These are phyloP conservation scores for Hura crepitans DNA, from an alignment of 441 rosid genomes.

Conservation along the genomic window DNA sequence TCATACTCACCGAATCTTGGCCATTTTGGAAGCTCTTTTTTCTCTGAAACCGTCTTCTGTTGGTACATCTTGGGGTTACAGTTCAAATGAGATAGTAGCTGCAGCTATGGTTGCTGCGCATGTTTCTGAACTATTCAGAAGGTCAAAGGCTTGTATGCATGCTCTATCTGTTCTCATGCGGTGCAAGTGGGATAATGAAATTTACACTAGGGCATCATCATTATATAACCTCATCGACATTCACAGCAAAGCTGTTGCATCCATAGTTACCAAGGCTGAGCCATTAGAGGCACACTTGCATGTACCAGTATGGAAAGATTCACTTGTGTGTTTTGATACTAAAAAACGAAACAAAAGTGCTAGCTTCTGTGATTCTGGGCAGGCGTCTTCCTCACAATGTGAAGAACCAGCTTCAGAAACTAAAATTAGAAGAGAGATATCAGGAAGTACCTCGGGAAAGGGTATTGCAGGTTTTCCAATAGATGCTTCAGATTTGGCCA, in stretches of 20 bases:
- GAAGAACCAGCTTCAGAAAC: conserved; percentile 45
- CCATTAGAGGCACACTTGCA: conserved; percentile 82
- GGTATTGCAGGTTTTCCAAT: conserved; percentile 56
- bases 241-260: conserved; percentile 93
- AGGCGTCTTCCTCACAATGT: conserved; percentile 35
- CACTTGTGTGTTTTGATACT: conserved; percentile 38
- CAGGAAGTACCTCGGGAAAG: conserved; percentile 54
- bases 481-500: conserved; percentile 96
- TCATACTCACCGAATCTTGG: conserved; percentile 88
- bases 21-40: conserved; percentile 92
- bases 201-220: conserved; percentile 77
- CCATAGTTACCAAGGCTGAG: conserved; percentile 92
- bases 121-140: conserved; percentile 87
- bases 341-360: conserved; percentile 45
- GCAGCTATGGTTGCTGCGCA: conserved; percentile 99
- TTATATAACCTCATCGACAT: conserved; percentile 89
- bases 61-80: conserved; percentile 95
- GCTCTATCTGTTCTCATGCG: conserved; percentile 83
- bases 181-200: conserved; percentile 94
- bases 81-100: conserved; percentile 95
- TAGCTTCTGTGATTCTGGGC: conserved; percentile 44
- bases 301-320: conserved; percentile 63
- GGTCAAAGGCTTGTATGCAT: conserved; percentile 88
- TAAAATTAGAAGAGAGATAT: conserved; percentile 45
- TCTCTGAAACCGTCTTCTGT: conserved; percentile 94